phyloP scores from a whole-genome alignment of 2,329 filamentous ascomycete species.

The Cladosporium sp. region DNA sequence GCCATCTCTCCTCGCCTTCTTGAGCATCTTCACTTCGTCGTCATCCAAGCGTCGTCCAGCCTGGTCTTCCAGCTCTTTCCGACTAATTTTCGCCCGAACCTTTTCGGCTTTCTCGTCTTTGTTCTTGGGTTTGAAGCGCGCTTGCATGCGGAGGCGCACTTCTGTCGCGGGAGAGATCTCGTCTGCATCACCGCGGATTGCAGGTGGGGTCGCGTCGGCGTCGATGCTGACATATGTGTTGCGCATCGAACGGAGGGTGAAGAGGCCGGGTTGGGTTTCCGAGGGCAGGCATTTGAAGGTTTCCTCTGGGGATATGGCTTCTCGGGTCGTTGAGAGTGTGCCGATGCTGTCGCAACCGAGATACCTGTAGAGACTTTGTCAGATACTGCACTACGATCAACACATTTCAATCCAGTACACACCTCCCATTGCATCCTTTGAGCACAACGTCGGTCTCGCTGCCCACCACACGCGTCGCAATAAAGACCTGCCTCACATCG shows the following conservation, averaged over 20 bases:
- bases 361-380: constrained; percentile 53
- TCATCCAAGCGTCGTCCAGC: constrained; percentile 46
- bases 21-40: constrained; percentile 78
- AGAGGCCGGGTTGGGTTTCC: constrained; percentile 17
- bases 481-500: constrained; percentile 93
- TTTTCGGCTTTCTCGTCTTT: constrained; percentile 79
- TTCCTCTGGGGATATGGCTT: constrained; percentile 81
- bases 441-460: constrained; percentile 72
- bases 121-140: constrained; percentile 81
- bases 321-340: constrained; percentile 67
- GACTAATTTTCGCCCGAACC: constrained; percentile 77
- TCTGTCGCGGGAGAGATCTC: constrained; percentile 57
- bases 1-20: constrained; percentile 77
- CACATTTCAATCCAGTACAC: neutral
- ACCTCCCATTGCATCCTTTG: constrained; percentile 83
- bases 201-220: constrained; percentile 45
- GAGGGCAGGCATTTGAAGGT: constrained; percentile 57
- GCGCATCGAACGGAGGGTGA: constrained; percentile 41
- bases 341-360: constrained; percentile 83
- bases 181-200: constrained; percentile 73
- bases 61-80: constrained; percentile 56
- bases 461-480: constrained; percentile 77
- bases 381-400: neutral
- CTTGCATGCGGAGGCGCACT: constrained; percentile 86
- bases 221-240: constrained; percentile 66